Evolutionary conservation across 202 grass and related monocot species (phyloP).

Genomic region (Setaria italica): DNA sequence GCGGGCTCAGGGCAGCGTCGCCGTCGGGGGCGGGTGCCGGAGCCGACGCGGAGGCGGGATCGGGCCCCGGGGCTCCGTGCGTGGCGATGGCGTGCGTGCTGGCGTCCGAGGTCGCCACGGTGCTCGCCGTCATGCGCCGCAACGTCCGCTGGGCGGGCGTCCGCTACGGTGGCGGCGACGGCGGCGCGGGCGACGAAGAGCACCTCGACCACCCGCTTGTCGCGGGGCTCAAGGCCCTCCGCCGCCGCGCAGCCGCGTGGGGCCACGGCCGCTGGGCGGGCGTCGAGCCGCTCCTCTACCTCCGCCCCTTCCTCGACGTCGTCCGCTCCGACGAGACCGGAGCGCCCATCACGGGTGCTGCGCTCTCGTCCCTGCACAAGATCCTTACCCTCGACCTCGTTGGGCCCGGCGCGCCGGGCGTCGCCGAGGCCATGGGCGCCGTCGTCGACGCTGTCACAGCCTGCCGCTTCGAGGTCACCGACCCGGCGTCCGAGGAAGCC

Average conservation of each 20-base stretch:
- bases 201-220: slow-evolving; percentile 81
- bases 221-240: slow-evolving; percentile 76
- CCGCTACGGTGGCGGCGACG: slow-evolving; percentile 66
- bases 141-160: slow-evolving; percentile 88
- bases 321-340: slow-evolving; percentile 97
- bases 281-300: slow-evolving; percentile 74
- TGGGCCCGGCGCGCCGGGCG: slow-evolving; percentile 44
- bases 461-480: slow-evolving; percentile 95
- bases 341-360: slow-evolving; percentile 92
- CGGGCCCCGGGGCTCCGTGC: slow-evolving; percentile 34
- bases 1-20: slow-evolving; percentile 57
- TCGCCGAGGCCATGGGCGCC: slow-evolving; percentile 63
- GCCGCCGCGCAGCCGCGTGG: slow-evolving; percentile 75
- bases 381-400: slow-evolving; percentile 86
- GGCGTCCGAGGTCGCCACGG: slow-evolving; percentile 72
- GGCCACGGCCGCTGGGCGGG: slow-evolving; percentile 39
- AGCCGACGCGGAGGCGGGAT: slow-evolving; percentile 12
- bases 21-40: slow-evolving; percentile 18
- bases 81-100: slow-evolving; percentile 86
- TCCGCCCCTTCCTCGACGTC: slow-evolving; percentile 88
- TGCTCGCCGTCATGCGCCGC: slow-evolving; percentile 89
- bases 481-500: slow-evolving; percentile 92
- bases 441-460: slow-evolving; percentile 82
- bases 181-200: slow-evolving; percentile 66
- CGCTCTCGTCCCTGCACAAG: slow-evolving; percentile 91